phyloP scores from a whole-genome alignment of 306 rosid species.

The Castanea sativa region DNA sequence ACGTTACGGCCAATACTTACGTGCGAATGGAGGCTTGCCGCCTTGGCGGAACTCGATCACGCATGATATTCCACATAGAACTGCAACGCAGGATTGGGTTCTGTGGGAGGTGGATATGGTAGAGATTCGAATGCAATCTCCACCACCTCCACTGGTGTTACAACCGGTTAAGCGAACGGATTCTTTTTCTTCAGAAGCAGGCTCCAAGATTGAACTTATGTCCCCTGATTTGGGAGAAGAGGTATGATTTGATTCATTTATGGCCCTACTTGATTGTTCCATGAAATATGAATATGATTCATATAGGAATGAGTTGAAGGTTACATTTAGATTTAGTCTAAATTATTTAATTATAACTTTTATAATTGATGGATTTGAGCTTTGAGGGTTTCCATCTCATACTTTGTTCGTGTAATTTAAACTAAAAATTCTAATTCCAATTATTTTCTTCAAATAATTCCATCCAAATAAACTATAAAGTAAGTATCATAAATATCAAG shows the following conservation, averaged over 20 bases:
- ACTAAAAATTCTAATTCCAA: too few relatives aligned
- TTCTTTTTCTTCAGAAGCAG: constrained; percentile 3
- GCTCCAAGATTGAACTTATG: constrained; percentile 33
- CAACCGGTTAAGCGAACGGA: constrained; percentile 23
- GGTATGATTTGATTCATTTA: constrained; percentile 34
- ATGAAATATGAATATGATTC: background rate
- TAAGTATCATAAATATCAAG: background rate
- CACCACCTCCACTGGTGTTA: constrained; percentile 11
- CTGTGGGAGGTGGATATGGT: constrained; percentile 80
- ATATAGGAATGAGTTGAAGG: too few relatives aligned
- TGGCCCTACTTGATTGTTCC: background rate
- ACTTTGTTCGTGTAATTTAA: too few relatives aligned
- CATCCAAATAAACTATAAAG: background rate
- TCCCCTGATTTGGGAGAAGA: constrained; percentile 21
- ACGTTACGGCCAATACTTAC: constrained; percentile 62
- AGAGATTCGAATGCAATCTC: constrained; percentile 29
- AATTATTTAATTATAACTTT: too few relatives aligned
- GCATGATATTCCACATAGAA: constrained; percentile 66
- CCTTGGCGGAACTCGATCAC: constrained; percentile 91
- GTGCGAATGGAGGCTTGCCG: constrained; percentile 80
- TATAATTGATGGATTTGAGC: too few relatives aligned
- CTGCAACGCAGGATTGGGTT: constrained; percentile 67
- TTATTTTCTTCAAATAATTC: too few relatives aligned
- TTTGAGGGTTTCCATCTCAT: too few relatives aligned
- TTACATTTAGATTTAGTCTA: too few relatives aligned